Conservation (phyloP, 345 rosid genomes). For the Cardamine occulta region DNA sequence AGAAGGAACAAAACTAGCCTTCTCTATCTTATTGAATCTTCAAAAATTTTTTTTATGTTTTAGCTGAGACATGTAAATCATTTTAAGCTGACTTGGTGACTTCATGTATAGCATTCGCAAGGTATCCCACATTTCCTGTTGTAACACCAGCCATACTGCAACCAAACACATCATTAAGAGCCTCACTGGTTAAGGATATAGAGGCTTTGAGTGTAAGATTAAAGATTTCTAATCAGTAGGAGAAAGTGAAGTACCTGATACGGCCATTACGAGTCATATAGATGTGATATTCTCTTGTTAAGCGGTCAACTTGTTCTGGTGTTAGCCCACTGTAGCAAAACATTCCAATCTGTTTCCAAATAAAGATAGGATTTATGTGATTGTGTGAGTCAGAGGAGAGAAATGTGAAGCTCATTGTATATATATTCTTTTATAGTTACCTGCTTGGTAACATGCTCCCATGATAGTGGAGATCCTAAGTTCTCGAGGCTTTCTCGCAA, state of each 20-base stretch:
- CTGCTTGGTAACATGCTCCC: conserved; percentile 96
- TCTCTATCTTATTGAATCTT: conserved; percentile 29
- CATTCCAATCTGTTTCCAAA: conserved; percentile 81
- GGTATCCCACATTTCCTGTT: conserved; percentile 74
- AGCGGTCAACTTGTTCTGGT: conserved; percentile 85
- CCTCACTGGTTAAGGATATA: background rate
- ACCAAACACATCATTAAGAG: conserved; percentile 29
- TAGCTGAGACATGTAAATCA: background rate
- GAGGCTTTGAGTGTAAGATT: background rate
- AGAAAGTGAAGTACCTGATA: conserved; percentile 59
- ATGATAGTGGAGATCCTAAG: conserved; percentile 73
- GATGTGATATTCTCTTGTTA: conserved; percentile 79
- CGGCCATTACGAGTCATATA: conserved; percentile 94
- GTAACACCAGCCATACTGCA: conserved; percentile 98
- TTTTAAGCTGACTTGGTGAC: conserved; percentile 61
- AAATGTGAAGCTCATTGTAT: background rate
- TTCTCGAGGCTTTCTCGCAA: conserved; percentile 82
- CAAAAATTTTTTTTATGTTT: background rate
- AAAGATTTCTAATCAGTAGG: background rate
- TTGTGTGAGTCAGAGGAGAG: conserved; percentile 9
- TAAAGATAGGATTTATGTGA: background rate
- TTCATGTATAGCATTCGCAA: conserved; percentile 87
- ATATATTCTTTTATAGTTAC: conserved; percentile 35
- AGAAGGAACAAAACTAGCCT: conserved; percentile 1
- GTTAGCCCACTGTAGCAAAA: conserved; percentile 95